phyloP scores from a whole-genome alignment of 139 green algal species.

The Asterochloris sp. region DNA sequence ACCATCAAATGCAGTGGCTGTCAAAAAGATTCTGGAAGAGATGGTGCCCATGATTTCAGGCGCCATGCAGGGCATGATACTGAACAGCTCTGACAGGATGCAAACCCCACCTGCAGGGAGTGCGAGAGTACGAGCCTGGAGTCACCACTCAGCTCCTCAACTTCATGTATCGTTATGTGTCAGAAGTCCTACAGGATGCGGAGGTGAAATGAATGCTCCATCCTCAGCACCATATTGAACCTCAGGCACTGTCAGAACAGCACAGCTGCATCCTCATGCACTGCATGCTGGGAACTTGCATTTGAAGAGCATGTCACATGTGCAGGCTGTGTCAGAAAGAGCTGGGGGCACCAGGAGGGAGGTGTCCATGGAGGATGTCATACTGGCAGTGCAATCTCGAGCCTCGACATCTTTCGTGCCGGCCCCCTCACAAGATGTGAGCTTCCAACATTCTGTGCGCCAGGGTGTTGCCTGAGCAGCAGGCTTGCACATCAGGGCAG shows the following conservation, averaged over 20 bases:
- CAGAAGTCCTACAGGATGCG: conserved; percentile 71
- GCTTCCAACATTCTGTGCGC: not conserved
- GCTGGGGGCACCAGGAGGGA: conserved; percentile 22
- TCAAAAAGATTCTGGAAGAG: no score
- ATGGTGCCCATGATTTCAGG: no score
- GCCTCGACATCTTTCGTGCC: conserved; percentile 35
- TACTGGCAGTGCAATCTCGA: conserved; percentile 55
- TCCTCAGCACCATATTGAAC: not conserved
- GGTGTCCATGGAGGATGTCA: conserved; percentile 58
- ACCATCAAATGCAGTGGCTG: no score
- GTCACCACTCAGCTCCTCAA: conserved; percentile 77
- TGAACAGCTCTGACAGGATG: no score
- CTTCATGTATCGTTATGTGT: conserved; percentile 76
- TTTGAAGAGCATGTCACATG: not conserved
- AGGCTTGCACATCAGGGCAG: not conserved
- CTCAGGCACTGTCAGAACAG: not conserved
- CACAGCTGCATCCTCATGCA: not conserved
- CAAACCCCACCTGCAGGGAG: conserved; percentile 39
- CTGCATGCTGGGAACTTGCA: conserved; percentile 4
- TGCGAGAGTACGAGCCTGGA: conserved; percentile 72
- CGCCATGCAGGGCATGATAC: no score
- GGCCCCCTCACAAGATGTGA: conserved; percentile 41
- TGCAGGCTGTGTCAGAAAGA: conserved; percentile 21
- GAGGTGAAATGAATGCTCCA: conserved; percentile 31
- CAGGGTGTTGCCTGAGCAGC: not conserved